These are phyloP conservation scores for Odontarrhena argentea DNA, from an alignment of 345 rosid species.

Conservation along the genomic window DNA sequence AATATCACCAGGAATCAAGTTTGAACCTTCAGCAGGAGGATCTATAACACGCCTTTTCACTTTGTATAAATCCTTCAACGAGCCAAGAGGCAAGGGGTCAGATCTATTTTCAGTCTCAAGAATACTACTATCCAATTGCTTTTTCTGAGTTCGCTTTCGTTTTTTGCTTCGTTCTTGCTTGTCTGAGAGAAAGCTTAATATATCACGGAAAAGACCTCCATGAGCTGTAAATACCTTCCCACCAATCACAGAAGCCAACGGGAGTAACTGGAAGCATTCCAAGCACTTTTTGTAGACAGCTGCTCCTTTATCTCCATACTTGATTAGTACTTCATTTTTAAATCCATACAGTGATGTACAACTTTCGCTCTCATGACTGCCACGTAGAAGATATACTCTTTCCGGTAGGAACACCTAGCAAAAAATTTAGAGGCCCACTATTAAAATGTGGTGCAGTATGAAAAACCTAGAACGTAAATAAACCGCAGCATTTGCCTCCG, in stretches of 20 bases:
- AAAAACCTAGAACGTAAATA: background rate
- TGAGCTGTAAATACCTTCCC: conserved; percentile 45
- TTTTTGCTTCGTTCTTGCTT: conserved; percentile 40
- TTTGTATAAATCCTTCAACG: conserved; percentile 40
- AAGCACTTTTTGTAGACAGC: conserved; percentile 42
- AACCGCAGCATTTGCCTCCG: background rate
- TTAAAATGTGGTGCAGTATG: background rate
- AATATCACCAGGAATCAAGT: conserved; percentile 46
- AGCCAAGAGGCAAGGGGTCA: conserved; percentile 39
- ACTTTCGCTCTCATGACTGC: conserved; percentile 41
- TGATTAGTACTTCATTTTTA: conserved; percentile 38
- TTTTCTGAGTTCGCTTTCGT: conserved; percentile 43
- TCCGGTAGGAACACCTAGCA: conserved; percentile 42
- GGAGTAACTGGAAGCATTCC: conserved; percentile 46
- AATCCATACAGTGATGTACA: conserved; percentile 44
- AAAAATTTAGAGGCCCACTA: background rate
- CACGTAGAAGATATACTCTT: conserved; percentile 43
- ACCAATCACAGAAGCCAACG: conserved; percentile 44
- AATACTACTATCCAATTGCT: conserved; percentile 28
- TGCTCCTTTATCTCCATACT: conserved; percentile 45
- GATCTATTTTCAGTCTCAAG: conserved; percentile 28
- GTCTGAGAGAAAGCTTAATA: conserved; percentile 38
- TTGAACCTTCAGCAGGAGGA: conserved; percentile 41
- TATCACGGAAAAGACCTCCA: conserved; percentile 45
- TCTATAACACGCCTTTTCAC: conserved; percentile 39